Conservation (phyloP, 805 yeast species). For the Candida oleophila region DNA sequence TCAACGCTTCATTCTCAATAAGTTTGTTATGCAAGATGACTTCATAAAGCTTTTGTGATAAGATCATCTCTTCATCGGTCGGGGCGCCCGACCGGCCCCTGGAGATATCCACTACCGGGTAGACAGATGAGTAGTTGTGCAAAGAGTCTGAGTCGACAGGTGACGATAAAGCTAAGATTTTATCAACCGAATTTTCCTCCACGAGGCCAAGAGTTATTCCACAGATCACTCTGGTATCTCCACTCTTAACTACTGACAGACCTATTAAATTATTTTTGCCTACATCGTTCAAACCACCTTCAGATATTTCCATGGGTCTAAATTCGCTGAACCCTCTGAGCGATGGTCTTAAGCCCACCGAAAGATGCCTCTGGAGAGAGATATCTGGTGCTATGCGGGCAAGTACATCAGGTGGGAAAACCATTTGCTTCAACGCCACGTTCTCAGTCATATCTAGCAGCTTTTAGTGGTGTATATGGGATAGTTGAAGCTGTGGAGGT, state of each 20-base stretch:
- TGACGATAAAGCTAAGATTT: slow-evolving; percentile 20
- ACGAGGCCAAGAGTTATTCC: slow-evolving; percentile 67
- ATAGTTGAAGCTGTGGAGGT: not conserved
- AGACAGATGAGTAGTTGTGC: slow-evolving; percentile 40
- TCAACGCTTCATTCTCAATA: slow-evolving; percentile 35
- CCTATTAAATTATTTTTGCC: slow-evolving; percentile 49
- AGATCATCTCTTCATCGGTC: slow-evolving; percentile 78
- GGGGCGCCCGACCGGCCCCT: slow-evolving; percentile 81
- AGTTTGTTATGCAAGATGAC: slow-evolving; percentile 56
- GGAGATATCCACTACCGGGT: slow-evolving; percentile 74
- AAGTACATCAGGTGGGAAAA: slow-evolving; percentile 78
- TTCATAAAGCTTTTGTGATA: slow-evolving; percentile 66
- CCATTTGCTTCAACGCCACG: slow-evolving; percentile 30
- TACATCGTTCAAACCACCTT: slow-evolving; percentile 36
- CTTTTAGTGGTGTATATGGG: not conserved
- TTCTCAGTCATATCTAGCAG: not conserved
- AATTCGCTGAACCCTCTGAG: slow-evolving; percentile 72
- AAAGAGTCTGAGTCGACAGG: slow-evolving; percentile 12
- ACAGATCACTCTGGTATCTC: slow-evolving; percentile 72
- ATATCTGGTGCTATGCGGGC: slow-evolving; percentile 85
- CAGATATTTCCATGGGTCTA: slow-evolving; percentile 49
- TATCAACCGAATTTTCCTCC: slow-evolving; percentile 48
- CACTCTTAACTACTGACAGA: slow-evolving; percentile 66
- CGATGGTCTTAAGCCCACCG: slow-evolving; percentile 74
- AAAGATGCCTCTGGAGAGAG: slow-evolving; percentile 74